Evolutionary conservation across 2,329 filamentous ascomycete species (phyloP).

Genomic region (Westerdykella aurantiaca): DNA sequence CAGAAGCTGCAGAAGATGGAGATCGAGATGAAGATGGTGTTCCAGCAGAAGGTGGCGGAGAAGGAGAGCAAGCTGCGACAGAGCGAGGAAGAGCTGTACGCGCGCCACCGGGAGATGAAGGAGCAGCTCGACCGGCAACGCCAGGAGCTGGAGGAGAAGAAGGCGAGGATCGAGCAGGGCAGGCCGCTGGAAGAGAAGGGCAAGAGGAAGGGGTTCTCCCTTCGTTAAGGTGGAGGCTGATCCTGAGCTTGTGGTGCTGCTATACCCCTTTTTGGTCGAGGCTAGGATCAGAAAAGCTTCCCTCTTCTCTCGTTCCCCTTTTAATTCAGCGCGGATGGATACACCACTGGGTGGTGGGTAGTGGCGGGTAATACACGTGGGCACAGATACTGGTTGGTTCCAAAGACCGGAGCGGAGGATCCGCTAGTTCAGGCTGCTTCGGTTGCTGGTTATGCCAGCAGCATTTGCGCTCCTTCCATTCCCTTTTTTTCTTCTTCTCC

Average conservation of each 20-base stretch:
- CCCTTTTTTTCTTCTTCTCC: slow-evolving; percentile 17
- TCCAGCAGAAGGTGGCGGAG: slow-evolving; percentile 99
- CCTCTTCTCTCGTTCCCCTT: slow-evolving; percentile 34
- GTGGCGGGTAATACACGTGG: slow-evolving; percentile 34
- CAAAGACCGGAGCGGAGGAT: slow-evolving; percentile 23
- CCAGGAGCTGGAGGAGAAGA: slow-evolving; percentile 96
- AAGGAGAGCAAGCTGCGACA: slow-evolving; percentile 99
- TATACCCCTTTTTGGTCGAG: slow-evolving; percentile 16
- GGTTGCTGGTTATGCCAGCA: slow-evolving; percentile 42
- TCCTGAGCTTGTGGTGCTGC: slow-evolving; percentile 7
- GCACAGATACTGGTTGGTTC: slow-evolving; percentile 21
- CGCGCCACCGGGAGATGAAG: slow-evolving; percentile 99
- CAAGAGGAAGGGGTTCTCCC: slow-evolving; percentile 99
- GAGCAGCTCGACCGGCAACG: slow-evolving; percentile 96
- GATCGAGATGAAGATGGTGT: slow-evolving; percentile 99
- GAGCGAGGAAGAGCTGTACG: slow-evolving; percentile 97
- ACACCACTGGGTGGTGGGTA: slow-evolving; percentile 38
- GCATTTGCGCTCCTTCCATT: slow-evolving; percentile 38
- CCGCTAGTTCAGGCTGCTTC: slow-evolving; percentile 33
- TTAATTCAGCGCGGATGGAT: slow-evolving; percentile 37
- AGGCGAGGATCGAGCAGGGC: slow-evolving; percentile 87
- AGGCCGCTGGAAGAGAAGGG: slow-evolving; percentile 94
- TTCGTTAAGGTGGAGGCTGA: slow-evolving; percentile 60
- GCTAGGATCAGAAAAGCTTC: slow-evolving; percentile 26
- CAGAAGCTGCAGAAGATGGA: slow-evolving; percentile 99